Percentiles rank a stretch among this genome's conserved stretches.
These are phyloP conservation scores for Nosema muscidifuracis DNA, from an alignment of 371 early-diverging fungal species.

Conservation along the genomic window DNA sequence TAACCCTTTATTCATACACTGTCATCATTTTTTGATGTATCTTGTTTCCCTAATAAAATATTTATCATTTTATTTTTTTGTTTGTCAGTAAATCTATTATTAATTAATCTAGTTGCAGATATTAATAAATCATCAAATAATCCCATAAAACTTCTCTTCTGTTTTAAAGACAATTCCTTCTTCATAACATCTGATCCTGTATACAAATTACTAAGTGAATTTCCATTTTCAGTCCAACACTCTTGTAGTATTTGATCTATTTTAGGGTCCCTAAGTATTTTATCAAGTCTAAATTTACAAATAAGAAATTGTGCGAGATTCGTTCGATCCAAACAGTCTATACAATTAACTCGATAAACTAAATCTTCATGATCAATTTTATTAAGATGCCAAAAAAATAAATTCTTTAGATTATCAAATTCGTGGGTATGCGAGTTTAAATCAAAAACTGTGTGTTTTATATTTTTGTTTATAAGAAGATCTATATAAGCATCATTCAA, in stretches of 20 bases:
- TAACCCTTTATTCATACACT: too few species aligned
- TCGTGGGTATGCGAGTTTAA: slow-evolving; percentile 43
- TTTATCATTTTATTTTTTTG: slow-evolving; percentile 52
- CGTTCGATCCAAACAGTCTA: slow-evolving; percentile 59
- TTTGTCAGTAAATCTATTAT: slow-evolving; percentile 52
- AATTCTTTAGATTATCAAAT: slow-evolving; percentile 37
- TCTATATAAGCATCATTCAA: slow-evolving; percentile 33
- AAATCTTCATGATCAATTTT: slow-evolving; percentile 5
- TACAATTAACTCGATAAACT: slow-evolving; percentile 53
- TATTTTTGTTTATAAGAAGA: slow-evolving; percentile 24
- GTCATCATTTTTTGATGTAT: not conserved
- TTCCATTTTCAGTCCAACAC: slow-evolving; percentile 53
- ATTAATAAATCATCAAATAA: slow-evolving; percentile 50
- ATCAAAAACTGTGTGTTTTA: slow-evolving; percentile 44
- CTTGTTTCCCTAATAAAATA: slow-evolving; percentile 40
- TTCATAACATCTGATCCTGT: slow-evolving; percentile 56
- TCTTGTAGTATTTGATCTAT: slow-evolving; percentile 26
- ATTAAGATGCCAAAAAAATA: slow-evolving; percentile 31
- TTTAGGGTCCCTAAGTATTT: slow-evolving; percentile 5
- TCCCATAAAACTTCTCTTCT: slow-evolving; percentile 39
- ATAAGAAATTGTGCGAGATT: slow-evolving; percentile 55
- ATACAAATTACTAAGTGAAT: slow-evolving; percentile 48
- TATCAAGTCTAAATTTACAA: slow-evolving; percentile 36
- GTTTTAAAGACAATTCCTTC: slow-evolving; percentile 45
- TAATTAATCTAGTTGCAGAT: slow-evolving; percentile 51